phyloP scores from a whole-genome alignment of 2,329 filamentous ascomycete genomes.

The Talaromyces sp. region DNA sequence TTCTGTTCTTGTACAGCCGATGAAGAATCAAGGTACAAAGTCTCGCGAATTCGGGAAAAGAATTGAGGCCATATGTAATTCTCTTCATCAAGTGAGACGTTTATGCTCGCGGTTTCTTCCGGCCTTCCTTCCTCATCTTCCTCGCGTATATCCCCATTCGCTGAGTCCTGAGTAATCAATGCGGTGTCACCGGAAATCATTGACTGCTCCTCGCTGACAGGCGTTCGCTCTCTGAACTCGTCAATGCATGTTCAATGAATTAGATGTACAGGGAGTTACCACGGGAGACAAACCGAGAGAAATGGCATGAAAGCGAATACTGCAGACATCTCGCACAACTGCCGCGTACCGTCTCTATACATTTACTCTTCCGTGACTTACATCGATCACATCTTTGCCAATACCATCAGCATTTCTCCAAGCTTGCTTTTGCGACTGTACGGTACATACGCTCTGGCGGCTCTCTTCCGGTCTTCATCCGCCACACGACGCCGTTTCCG shows the following conservation, averaged over 20 bases:
- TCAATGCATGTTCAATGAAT: not conserved
- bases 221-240: not conserved
- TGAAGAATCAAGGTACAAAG: slow-evolving; percentile 19
- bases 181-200: not conserved
- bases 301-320: slow-evolving; percentile 25
- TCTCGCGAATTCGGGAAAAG: slow-evolving; percentile 5
- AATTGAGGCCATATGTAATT: slow-evolving; percentile 8
- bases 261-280: not conserved
- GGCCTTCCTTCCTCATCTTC: not conserved
- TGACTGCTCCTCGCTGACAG: not conserved
- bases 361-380: slow-evolving; percentile 37
- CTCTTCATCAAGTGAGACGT: not conserved
- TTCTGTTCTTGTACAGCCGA: slow-evolving; percentile 34
- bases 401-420: not conserved
- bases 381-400: slow-evolving; percentile 31
- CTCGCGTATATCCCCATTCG: not conserved
- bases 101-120: not conserved
- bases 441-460: slow-evolving; percentile 28
- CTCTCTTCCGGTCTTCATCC: slow-evolving; percentile 35
- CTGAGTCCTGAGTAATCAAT: not conserved
- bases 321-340: slow-evolving; percentile 30
- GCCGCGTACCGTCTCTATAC: slow-evolving; percentile 28
- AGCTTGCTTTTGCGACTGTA: not conserved
- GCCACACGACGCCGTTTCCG: slow-evolving; percentile 28
- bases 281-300: slow-evolving; percentile 19